phyloP scores from a whole-genome alignment of 768 basidiomycete genomes.

The Sporobolomyces roseus region DNA sequence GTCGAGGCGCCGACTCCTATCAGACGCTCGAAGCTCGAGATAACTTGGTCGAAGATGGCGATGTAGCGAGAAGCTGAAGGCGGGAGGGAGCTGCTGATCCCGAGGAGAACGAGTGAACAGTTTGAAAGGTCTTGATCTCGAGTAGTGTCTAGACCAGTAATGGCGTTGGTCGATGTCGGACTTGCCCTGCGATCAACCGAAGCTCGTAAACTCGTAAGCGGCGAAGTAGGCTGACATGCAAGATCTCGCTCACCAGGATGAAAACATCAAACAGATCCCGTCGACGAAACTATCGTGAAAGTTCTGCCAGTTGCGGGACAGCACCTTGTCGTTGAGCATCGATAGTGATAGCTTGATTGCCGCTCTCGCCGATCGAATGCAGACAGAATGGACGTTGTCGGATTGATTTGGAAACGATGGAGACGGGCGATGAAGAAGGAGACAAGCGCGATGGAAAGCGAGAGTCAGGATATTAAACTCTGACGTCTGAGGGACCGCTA shows the following conservation, averaged over 20 bases:
- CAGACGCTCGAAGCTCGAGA: background rate
- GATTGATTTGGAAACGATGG: constrained; percentile 6
- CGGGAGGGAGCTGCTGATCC: background rate
- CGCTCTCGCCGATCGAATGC: background rate
- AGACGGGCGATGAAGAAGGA: background rate
- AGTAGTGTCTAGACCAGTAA: background rate
- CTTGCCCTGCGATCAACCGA: background rate
- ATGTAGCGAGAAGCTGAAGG: background rate
- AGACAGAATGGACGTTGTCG: constrained; percentile 1
- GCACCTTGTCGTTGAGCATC: background rate
- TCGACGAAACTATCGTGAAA: constrained; percentile 1
- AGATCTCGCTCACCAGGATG: background rate
- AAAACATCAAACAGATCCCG: background rate
- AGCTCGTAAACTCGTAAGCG: background rate
- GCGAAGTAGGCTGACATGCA: background rate
- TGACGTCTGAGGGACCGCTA: background rate
- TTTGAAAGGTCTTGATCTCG: background rate
- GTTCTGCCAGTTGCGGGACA: background rate
- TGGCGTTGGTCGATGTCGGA: background rate
- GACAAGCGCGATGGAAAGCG: constrained; percentile 1
- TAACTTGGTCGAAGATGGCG: background rate
- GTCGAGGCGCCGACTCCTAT: background rate
- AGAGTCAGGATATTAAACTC: background rate
- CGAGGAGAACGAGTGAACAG: background rate
- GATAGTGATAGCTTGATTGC: background rate